These are phyloP conservation scores for Closterium sp. DNA, from an alignment of 139 green algal genomes.

Conservation along the genomic window DNA sequence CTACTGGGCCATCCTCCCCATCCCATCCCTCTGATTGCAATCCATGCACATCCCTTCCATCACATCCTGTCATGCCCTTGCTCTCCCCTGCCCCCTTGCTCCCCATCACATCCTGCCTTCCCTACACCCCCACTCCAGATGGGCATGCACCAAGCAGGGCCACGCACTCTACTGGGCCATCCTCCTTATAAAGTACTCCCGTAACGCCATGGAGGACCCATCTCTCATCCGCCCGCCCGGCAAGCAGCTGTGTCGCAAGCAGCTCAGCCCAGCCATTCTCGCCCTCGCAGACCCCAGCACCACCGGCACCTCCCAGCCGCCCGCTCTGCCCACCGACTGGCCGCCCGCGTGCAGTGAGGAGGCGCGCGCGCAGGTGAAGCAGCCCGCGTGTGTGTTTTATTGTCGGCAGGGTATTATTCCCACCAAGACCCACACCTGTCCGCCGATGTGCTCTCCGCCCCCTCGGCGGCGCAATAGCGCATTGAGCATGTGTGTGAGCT, in stretches of 20 bases:
- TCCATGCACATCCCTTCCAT: too few relatives aligned
- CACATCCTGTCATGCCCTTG: too few relatives aligned
- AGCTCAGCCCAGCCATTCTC: not conserved
- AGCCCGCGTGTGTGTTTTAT: not conserved
- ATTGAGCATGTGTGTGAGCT: too few relatives aligned
- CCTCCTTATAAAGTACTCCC: not conserved
- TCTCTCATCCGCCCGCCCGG: not conserved
- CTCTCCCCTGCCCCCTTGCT: too few relatives aligned
- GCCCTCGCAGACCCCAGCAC: not conserved
- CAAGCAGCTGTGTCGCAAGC: not conserved
- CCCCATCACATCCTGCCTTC: too few relatives aligned
- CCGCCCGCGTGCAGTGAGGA: not conserved
- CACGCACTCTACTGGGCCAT: conserved; percentile 1
- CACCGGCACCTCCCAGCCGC: not conserved
- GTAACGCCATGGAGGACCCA: conserved; percentile 1
- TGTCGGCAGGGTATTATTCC: not conserved
- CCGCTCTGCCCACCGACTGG: not conserved
- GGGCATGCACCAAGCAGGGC: not conserved
- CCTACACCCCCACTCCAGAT: not conserved
- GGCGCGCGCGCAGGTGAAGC: not conserved
- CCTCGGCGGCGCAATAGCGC: not conserved
- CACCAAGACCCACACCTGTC: not conserved
- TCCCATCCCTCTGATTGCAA: too few relatives aligned
- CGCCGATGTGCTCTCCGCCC: not conserved
- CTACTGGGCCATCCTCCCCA: conserved; percentile 9